Conservation (phyloP, 345 rosid species). For the Eucalyptus victrix region DNA sequence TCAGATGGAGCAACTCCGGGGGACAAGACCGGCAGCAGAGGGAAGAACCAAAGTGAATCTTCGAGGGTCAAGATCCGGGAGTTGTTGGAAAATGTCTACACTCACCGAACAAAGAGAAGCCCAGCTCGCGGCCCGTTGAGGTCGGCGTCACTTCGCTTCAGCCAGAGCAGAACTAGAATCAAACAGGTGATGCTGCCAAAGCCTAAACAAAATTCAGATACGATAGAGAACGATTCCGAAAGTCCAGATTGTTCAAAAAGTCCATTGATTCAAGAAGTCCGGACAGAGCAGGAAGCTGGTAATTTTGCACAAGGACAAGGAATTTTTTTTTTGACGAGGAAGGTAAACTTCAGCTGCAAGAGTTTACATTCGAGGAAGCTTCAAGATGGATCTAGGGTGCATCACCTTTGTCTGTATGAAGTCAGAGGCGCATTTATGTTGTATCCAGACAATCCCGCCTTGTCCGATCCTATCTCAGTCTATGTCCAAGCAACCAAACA, state of each 20-base stretch:
- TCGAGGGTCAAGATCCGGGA: constrained; percentile 66
- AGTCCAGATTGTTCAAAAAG: constrained; percentile 32
- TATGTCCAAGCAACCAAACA: neutral
- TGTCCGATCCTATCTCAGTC: neutral
- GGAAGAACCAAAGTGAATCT: constrained; percentile 29
- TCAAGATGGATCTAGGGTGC: constrained; percentile 18
- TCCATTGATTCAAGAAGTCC: constrained; percentile 37
- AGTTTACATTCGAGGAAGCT: constrained; percentile 20
- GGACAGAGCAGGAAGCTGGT: constrained; percentile 11
- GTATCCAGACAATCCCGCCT: rapidly evolving
- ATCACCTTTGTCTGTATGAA: neutral
- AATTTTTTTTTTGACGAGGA: neutral
- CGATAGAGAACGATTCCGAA: constrained; percentile 69
- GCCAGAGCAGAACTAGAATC: constrained; percentile 7
- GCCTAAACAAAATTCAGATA: constrained; percentile 45
- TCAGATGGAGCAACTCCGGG: too few relatives aligned
- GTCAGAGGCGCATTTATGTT: neutral
- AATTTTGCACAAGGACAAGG: constrained; percentile 20
- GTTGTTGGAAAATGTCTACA: constrained; percentile 31
- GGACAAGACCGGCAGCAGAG: constrained; percentile 20
- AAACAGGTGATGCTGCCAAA: constrained; percentile 18
- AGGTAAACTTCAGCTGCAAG: constrained; percentile 16
- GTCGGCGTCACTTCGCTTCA: constrained; percentile 10
- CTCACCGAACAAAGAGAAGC: constrained; percentile 33
- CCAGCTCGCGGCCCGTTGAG: constrained; percentile 23